phyloP scores from a whole-genome alignment of 176 grass and related monocot species.

The Microstegium vimineum region DNA sequence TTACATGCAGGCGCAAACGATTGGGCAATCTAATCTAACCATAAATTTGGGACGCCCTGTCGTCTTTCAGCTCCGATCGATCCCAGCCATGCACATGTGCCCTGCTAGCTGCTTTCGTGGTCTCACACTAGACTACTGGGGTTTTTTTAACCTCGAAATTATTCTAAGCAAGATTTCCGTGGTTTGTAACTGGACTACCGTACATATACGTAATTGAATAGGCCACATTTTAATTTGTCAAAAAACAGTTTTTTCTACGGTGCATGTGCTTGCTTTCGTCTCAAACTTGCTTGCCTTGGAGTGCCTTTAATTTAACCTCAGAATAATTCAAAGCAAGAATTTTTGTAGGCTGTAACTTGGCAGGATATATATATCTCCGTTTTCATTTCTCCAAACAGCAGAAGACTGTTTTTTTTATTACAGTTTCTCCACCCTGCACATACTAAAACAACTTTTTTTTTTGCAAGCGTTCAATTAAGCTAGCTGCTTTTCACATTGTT shows the following conservation, averaged over 20 bases:
- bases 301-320: not conserved
- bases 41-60: not conserved
- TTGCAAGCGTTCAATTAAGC: too few relatives aligned
- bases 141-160: not conserved
- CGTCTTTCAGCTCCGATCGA: not conserved
- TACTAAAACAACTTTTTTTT: too few relatives aligned
- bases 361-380: too few relatives aligned
- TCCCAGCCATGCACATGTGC: conserved; percentile 12
- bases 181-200: not conserved
- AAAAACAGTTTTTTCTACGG: not conserved
- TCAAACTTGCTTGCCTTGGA: not conserved
- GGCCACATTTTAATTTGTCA: too few relatives aligned
- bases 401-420: too few relatives aligned
- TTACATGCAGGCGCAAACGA: not conserved
- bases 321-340: not conserved
- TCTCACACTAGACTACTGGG: not conserved
- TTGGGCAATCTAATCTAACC: conserved; percentile 8
- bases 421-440: too few relatives aligned
- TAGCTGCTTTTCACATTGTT: not conserved
- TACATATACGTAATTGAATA: too few relatives aligned
- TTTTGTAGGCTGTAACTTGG: not conserved
- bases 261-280: conserved; percentile 15
- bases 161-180: not conserved
- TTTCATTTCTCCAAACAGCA: not conserved
- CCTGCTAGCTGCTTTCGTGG: too few relatives aligned